Evolutionary conservation across 192 early-diverging fungal species (phyloP).

Genomic region (Radiomyces spectabilis): DNA sequence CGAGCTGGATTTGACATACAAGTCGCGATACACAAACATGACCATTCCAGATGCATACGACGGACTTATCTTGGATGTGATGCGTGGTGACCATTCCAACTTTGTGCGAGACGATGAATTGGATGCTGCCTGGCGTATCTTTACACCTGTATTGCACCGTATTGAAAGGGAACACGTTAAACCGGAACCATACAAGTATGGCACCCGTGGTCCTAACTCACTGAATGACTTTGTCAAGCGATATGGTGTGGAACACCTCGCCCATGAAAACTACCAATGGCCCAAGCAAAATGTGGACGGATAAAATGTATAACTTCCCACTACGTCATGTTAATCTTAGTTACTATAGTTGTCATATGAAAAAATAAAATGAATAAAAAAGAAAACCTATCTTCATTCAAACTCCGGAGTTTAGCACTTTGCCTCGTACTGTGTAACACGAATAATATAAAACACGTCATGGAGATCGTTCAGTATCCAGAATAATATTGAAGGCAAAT

Average conservation of each 20-base stretch:
- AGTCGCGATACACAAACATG: conserved; percentile 74
- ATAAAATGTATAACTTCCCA: neutral
- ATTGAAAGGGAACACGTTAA: conserved; percentile 61
- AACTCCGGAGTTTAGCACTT: neutral
- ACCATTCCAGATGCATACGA: conserved; percentile 98
- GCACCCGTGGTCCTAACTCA: conserved; percentile 74
- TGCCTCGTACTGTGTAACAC: neutral
- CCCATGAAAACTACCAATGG: conserved; percentile 36
- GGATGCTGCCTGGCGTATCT: conserved; percentile 96
- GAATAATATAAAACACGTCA: too few relatives aligned
- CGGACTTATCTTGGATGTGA: conserved; percentile 82
- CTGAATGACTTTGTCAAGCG: conserved; percentile 64
- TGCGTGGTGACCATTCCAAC: conserved; percentile 91
- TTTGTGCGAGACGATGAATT: conserved; percentile 92
- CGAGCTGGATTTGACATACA: conserved; percentile 92
- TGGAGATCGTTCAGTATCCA: too few relatives aligned
- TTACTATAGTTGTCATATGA: neutral
- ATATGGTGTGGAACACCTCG: conserved; percentile 36
- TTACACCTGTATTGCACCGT: conserved; percentile 87
- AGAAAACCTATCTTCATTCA: neutral
- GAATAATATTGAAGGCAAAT: too few relatives aligned
- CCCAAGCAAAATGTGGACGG: conserved; percentile 24
- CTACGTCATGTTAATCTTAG: neutral
- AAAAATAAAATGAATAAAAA: neutral
- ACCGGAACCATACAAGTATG: conserved; percentile 64